These are phyloP conservation scores for Nakazawaea laoshanensis DNA, from an alignment of 805 yeast genomes.

Conservation along the genomic window DNA sequence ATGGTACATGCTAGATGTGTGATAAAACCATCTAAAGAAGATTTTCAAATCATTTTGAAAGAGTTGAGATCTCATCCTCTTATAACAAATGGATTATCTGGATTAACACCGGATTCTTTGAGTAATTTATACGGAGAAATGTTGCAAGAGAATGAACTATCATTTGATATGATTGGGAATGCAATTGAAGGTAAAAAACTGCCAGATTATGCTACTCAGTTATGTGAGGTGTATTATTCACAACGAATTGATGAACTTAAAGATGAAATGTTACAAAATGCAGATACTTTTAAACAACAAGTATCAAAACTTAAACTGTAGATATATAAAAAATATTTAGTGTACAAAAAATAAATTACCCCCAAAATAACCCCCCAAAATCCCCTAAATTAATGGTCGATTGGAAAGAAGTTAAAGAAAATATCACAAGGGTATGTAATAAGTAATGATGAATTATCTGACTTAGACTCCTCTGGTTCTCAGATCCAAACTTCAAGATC, in stretches of 20 bases:
- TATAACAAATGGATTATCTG: constrained; percentile 12
- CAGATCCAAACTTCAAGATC: too few species aligned
- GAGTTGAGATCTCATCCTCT: constrained; percentile 18
- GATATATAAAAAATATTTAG: too few species aligned
- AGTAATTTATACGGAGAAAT: constrained; percentile 14
- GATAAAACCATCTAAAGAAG: constrained; percentile 10
- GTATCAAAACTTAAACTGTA: background rate
- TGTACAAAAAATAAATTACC: too few species aligned
- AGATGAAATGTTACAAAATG: constrained; percentile 11
- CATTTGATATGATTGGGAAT: constrained; percentile 6
- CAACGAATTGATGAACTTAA: constrained; percentile 17
- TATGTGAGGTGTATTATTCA: constrained; percentile 16
- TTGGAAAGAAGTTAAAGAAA: too few species aligned
- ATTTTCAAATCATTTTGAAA: constrained; percentile 11
- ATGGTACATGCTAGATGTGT: constrained; percentile 16
- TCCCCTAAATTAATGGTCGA: too few species aligned
- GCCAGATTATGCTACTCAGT: constrained; percentile 15
- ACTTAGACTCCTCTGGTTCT: too few species aligned
- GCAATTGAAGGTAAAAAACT: constrained; percentile 11
- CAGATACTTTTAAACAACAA: constrained; percentile 12
- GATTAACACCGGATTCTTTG: constrained; percentile 13
- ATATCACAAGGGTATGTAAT: too few species aligned
- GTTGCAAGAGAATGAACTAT: constrained; percentile 13
- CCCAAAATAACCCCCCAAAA: too few species aligned
- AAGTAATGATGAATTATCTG: too few species aligned